These are phyloP conservation scores for Aspergillus pseudoviridinutans DNA, from an alignment of 2,329 filamentous ascomycete species.

Conservation along the genomic window DNA sequence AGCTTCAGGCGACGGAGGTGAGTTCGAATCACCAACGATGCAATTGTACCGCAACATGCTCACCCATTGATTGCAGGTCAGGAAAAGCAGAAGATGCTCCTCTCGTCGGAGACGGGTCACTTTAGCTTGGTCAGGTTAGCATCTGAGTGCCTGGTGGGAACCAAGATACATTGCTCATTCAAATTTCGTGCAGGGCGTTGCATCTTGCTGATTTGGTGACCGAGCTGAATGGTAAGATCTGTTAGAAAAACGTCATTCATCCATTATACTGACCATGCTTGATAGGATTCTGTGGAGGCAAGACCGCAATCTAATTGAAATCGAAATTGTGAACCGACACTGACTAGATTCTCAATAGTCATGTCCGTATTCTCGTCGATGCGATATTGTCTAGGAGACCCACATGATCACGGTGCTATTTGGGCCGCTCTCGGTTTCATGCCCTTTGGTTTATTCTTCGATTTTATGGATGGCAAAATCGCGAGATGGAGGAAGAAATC, in stretches of 20 bases:
- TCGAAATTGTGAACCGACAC: conserved; percentile 2
- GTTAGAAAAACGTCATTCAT: neutral
- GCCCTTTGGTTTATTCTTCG: conserved; percentile 92
- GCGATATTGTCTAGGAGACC: conserved; percentile 79
- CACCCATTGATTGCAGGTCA: conserved; percentile 33
- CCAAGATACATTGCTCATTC: conserved; percentile 8
- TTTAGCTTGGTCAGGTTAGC: conserved; percentile 49
- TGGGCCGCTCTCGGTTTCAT: conserved; percentile 83
- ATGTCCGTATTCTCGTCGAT: conserved; percentile 96
- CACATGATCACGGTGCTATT: conserved; percentile 62
- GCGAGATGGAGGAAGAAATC: conserved; percentile 96
- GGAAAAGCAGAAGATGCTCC: conserved; percentile 48
- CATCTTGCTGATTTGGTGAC: conserved; percentile 50
- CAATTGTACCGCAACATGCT: conserved; percentile 3
- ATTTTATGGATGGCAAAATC: conserved; percentile 96
- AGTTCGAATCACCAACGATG: conserved; percentile 12
- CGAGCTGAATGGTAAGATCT: conserved; percentile 44
- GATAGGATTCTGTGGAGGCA: conserved; percentile 48
- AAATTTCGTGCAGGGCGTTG: conserved; percentile 35
- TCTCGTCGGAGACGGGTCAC: conserved; percentile 46
- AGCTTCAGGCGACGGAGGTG: conserved; percentile 31
- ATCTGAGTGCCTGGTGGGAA: neutral
- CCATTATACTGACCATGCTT: conserved; percentile 14
- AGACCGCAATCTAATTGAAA: conserved; percentile 14
- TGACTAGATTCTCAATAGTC: conserved; percentile 45